phyloP scores from a whole-genome alignment of 2,329 filamentous ascomycete genomes.

The Xylaria sp. region DNA sequence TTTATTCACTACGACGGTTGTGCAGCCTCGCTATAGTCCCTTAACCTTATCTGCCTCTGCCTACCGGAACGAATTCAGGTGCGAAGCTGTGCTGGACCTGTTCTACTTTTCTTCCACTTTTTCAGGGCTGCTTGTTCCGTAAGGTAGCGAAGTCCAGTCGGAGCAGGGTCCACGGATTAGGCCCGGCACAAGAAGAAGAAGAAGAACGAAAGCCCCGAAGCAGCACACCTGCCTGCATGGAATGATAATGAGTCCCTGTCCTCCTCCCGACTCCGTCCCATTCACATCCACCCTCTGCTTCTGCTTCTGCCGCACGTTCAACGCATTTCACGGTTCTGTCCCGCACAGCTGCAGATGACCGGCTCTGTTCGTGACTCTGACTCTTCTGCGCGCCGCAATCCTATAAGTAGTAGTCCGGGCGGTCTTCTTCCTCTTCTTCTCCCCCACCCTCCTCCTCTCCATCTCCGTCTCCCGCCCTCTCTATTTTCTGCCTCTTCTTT shows the following conservation, averaged over 20 bases:
- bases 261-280: not conserved
- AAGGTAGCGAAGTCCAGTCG: no score
- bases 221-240: no score
- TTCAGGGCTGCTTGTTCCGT: no score
- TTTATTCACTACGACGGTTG: no score
- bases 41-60: not conserved
- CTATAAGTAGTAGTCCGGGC: no score
- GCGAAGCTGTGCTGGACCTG: no score
- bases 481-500: not conserved
- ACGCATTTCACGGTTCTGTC: constrained; percentile 7
- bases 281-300: not conserved
- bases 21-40: not conserved
- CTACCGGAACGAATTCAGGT: no score
- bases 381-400: constrained; percentile 10
- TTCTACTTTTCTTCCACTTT: no score
- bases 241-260: not conserved
- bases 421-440: constrained; percentile 11
- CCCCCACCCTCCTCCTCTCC: not conserved
- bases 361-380: constrained; percentile 14
- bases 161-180: no score
- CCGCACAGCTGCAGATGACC: constrained; percentile 15
- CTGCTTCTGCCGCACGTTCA: not conserved
- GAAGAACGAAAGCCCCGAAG: no score
- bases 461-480: constrained; percentile 3
- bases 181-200: no score